phyloP scores from a whole-genome alignment of 148 eudicot genomes.

The Salicornia ramosissima region DNA sequence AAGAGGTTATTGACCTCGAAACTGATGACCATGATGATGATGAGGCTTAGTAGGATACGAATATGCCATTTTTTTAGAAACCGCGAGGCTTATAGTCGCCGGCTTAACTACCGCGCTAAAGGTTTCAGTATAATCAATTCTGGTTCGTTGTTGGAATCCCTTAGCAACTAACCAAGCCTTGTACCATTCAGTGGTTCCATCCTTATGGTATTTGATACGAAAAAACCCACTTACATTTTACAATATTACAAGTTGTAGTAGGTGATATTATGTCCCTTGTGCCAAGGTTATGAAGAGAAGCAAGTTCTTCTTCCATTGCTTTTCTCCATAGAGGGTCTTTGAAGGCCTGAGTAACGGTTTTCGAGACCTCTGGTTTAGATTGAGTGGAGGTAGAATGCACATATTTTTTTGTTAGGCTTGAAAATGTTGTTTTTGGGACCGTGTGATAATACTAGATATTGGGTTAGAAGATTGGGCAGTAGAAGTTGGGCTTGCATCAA shows the following conservation, averaged over 20 bases:
- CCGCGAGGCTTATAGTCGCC: too few species aligned
- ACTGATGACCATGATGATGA: too few species aligned
- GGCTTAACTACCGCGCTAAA: too few species aligned
- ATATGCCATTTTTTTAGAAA: too few species aligned
- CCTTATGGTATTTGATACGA: too few species aligned
- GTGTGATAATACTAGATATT: not conserved
- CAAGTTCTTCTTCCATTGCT: not conserved
- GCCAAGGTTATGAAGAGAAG: not conserved
- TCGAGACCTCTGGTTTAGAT: not conserved
- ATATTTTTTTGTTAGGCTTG: not conserved
- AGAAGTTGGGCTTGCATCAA: not conserved
- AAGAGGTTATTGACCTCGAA: too few species aligned
- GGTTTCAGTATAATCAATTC: too few species aligned
- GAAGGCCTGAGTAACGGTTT: not conserved
- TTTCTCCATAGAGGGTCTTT: not conserved
- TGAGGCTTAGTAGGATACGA: too few species aligned
- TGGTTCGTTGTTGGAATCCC: too few species aligned
- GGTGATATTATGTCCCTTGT: not conserved
- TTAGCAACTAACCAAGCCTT: too few species aligned
- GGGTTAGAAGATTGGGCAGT: not conserved
- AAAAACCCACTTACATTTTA: not conserved
- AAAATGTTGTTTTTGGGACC: too few species aligned
- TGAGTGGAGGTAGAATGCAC: not conserved
- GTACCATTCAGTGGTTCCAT: too few species aligned
- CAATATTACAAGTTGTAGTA: not conserved